Base-by-base conservation (phyloP, 2,329 filamentous ascomycete species). In the Malbranchea zuffiana region DNA sequence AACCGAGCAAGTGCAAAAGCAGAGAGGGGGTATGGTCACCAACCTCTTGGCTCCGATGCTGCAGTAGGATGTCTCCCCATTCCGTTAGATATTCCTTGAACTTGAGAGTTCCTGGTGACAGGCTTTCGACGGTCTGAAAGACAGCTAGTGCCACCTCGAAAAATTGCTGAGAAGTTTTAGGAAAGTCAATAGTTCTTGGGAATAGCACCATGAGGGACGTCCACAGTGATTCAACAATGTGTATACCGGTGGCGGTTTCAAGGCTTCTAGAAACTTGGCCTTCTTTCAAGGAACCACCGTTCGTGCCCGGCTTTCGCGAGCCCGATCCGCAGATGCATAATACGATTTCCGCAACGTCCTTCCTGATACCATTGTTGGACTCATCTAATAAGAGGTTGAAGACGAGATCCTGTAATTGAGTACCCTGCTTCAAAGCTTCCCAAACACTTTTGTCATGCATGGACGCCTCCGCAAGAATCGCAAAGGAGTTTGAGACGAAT, bases 391-490 rank as follows among this genome's bases (percentile, higher is more conserved):
- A 49, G 3, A 70, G 48, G 4, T 57, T 56, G 24, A 51, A 50
- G 7, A 71, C 44, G 7, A 70, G 48, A 6, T 50, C 37, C 13
- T 56, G 56, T 31, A 57, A 59, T 16, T 56, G 48, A 2, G 56
- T 47, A 27, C 61, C 53, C 7, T 54, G 41, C 23, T 62, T 62
- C 37, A 68, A 57, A 20, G 54, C 47, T 3, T 51, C 42, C 69
- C 69, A 73, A 32, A 72, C 56, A 3, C 49, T 47, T 17, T 56
- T 47, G 42, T 64, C 68, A 28, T 67, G 60, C 35, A 68, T 51
- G 5, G 67, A 68, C 2, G 60, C 62, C 48, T 72, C 67, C 7
- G 70, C 53, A 3, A 73, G 50, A 8, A 64, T 56, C 15, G 67
- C 65, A 43, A 71, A 66, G 12, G 59, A 59, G 35, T 57, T 53